phyloP scores from a whole-genome alignment of 495 filamentous ascomycete species.

The Collariella sp. region DNA sequence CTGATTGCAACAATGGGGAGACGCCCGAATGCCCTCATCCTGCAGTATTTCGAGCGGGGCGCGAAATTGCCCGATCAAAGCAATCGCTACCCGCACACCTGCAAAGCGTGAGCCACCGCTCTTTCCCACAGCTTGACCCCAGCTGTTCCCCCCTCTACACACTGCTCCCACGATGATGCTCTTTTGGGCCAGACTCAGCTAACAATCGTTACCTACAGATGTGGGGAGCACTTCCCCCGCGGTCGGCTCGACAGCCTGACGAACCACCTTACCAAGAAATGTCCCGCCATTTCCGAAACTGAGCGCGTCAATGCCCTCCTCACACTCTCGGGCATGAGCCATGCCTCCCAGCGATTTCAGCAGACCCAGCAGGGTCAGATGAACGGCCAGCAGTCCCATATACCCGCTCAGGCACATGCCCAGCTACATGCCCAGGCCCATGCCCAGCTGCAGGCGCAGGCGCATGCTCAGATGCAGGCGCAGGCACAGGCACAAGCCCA shows the following conservation, averaged over 20 bases:
- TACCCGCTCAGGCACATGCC: no score
- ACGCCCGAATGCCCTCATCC: slow-evolving; percentile 70
- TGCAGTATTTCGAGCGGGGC: slow-evolving; percentile 76
- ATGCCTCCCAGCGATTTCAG: slow-evolving; percentile 22
- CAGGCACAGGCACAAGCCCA: slow-evolving; percentile 16
- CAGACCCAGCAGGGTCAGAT: slow-evolving; percentile 13
- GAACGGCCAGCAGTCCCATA: no score
- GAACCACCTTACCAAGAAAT: slow-evolving; percentile 72
- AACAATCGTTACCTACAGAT: slow-evolving; percentile 27
- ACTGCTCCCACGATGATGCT: no score
- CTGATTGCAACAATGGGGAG: slow-evolving; percentile 54
- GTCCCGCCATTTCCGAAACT: slow-evolving; percentile 58
- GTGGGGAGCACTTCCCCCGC: slow-evolving; percentile 76
- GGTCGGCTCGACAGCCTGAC: slow-evolving; percentile 73
- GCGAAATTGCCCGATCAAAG: slow-evolving; percentile 72
- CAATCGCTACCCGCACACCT: slow-evolving; percentile 82
- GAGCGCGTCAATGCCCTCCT: slow-evolving; percentile 59
- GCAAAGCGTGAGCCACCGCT: slow-evolving; percentile 47
- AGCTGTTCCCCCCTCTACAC: background rate
- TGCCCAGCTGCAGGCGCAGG: slow-evolving; percentile 22
- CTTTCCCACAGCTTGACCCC: slow-evolving; percentile 1
- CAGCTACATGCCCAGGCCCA: no score
- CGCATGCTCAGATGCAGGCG: slow-evolving; percentile 17
- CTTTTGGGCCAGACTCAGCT: background rate
- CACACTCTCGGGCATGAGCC: slow-evolving; percentile 34